Conservation (phyloP, 2,329 filamentous ascomycete genomes). For the Botrytis fragariae region DNA sequence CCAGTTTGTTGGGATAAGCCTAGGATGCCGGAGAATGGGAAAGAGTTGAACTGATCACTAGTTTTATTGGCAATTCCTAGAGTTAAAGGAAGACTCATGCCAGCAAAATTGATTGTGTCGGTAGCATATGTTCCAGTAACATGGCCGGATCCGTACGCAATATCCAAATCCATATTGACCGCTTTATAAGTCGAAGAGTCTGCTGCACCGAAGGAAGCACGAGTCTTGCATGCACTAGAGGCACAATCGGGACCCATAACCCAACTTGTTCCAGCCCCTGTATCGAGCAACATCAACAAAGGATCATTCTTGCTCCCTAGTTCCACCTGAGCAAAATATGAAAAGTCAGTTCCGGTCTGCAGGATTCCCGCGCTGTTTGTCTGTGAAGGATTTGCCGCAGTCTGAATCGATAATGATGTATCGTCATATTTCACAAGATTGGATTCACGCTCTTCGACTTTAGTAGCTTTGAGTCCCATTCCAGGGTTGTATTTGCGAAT, state of each 20-base stretch:
- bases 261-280: conserved; percentile 74
- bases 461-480: conserved; percentile 17
- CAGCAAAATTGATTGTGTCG: conserved; percentile 67
- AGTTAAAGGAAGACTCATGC: conserved; percentile 59
- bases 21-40: conserved; percentile 85
- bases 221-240: conserved; percentile 62
- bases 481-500: conserved; percentile 31
- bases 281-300: conserved; percentile 63
- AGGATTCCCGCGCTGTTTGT: conserved; percentile 54
- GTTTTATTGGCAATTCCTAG: conserved; percentile 73
- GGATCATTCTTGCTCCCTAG: conserved; percentile 55
- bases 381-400: conserved; percentile 42
- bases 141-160: conserved; percentile 74
- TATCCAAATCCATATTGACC: conserved; percentile 54
- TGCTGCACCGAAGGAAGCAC: conserved; percentile 65
- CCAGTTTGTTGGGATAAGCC: conserved; percentile 64
- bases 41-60: conserved; percentile 70
- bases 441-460: conserved; percentile 14
- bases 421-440: conserved; percentile 30
- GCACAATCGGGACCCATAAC: conserved; percentile 72
- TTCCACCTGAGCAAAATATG: conserved; percentile 59
- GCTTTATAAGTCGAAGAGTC: conserved; percentile 64
- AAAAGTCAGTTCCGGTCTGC: conserved; percentile 65
- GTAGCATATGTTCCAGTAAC: conserved; percentile 65
- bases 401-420: conserved; percentile 24